Percentiles rank a stretch among this genome's conserved stretches.
phyloP scores from a whole-genome alignment of 2,329 filamentous ascomycete genomes.

The Raffaelea albimanens region DNA sequence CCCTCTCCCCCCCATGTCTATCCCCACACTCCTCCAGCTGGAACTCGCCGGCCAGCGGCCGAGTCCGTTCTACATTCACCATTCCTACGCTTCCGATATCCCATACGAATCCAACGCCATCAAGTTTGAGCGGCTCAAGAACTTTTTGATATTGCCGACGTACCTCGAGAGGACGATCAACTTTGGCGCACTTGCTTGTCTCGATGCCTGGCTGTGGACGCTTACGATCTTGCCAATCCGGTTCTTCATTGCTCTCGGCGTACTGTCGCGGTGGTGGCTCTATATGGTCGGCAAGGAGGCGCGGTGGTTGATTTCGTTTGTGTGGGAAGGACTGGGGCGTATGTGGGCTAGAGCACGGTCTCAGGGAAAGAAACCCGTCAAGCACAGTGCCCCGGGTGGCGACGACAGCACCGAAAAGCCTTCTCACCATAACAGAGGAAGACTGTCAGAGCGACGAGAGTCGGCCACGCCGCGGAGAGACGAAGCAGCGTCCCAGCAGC shows the following conservation, averaged over 20 bases:
- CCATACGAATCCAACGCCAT: slow-evolving; percentile 89
- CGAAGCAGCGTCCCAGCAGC: neutral
- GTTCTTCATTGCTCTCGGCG: slow-evolving; percentile 69
- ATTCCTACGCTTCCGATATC: slow-evolving; percentile 43
- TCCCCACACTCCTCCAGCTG: slow-evolving; percentile 55
- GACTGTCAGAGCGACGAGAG: neutral
- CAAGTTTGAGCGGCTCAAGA: slow-evolving; percentile 84
- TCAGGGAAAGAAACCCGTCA: too few relatives aligned
- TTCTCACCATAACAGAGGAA: too few relatives aligned
- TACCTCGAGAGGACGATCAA: slow-evolving; percentile 76
- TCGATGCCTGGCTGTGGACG: slow-evolving; percentile 94
- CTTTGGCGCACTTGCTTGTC: slow-evolving; percentile 82
- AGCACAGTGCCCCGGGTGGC: too few relatives aligned
- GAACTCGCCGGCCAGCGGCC: slow-evolving; percentile 53
- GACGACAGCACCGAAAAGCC: too few relatives aligned
- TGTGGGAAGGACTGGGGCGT: slow-evolving; percentile 70
- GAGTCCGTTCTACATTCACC: slow-evolving; percentile 57
- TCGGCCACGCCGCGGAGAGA: neutral
- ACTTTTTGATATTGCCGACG: slow-evolving; percentile 74
- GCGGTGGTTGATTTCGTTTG: slow-evolving; percentile 62
- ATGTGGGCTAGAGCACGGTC: too few relatives aligned
- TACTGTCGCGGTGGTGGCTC: slow-evolving; percentile 71
- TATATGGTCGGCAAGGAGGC: slow-evolving; percentile 63
- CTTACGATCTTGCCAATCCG: slow-evolving; percentile 91
- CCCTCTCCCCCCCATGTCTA: slow-evolving; percentile 56